Percentiles rank a stretch among this genome's conserved stretches.
These are phyloP conservation scores for Pseudopithomyces chartarum DNA, from an alignment of 2,329 filamentous ascomycete genomes.

Conservation along the genomic window DNA sequence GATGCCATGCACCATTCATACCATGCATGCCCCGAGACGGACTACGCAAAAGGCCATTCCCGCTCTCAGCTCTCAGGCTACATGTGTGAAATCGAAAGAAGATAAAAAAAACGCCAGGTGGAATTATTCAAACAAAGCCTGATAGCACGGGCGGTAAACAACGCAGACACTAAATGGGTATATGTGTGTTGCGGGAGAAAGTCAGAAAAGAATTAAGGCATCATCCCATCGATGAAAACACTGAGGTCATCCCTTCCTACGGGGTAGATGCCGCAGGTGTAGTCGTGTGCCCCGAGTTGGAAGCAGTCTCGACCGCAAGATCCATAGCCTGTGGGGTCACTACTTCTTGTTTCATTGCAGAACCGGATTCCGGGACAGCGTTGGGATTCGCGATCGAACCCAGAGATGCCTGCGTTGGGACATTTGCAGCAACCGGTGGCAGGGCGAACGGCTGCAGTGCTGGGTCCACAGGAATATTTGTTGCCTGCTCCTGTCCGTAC, in stretches of 20 bases:
- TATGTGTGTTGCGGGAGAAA: not conserved
- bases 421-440: not conserved
- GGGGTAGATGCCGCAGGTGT: not conserved
- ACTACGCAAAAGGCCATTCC: too few relatives aligned
- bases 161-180: not conserved
- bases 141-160: too few relatives aligned
- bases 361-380: not conserved
- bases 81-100: too few relatives aligned
- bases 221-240: not conserved
- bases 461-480: not conserved
- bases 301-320: not conserved
- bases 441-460: not conserved
- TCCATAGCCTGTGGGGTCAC: not conserved
- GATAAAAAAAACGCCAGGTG: not conserved
- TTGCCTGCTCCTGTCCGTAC: not conserved
- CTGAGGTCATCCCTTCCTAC: not conserved
- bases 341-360: not conserved
- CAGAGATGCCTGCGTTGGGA: too few relatives aligned
- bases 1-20: not conserved
- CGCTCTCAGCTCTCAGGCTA: too few relatives aligned
- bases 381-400: not conserved
- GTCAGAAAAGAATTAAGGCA: not conserved
- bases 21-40: too few relatives aligned
- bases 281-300: not conserved
- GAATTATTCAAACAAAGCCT: not conserved